Evolutionary conservation across 176 grass and related monocot genomes (phyloP), one percentile per base, ranked within the genome.

Genomic region (Dactylis glomerata): DNA sequence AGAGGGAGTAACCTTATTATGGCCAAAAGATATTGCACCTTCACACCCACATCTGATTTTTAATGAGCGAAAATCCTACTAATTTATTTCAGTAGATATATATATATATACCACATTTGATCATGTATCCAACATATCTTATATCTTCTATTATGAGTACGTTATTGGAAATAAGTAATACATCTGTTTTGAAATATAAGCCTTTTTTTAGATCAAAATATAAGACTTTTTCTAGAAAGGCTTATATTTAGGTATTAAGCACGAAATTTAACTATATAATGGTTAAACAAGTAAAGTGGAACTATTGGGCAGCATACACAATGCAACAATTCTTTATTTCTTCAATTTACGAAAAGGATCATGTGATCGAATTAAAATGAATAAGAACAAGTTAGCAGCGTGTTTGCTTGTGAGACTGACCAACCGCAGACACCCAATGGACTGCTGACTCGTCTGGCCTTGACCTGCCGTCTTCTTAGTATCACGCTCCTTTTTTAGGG

Each of bases 391-490:
- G 51, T 12, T 57, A 56, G 22, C 6, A 34, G 8, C 1, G 16
- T 22, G n/a, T 11, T 20, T 27, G 23, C 52, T 23, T 14, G 34
- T 24, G 28, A 66, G 44, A 80, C 54, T 59, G 78, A 81, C 69
- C 69, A n/a, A 54, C 26, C 20, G 61, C 41, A 46, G 37, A 82
- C 51, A 76, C 16, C 38, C 22, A 36, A 12, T 83, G 65, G 80
- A 34, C 22, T 49, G 2, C 5, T 77, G 78, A 74, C 76, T 41
- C 42, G 16, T 32, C 41, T 10, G 72, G 71, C 17, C 44, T 73
- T 74, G 73, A 80, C 68, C 81, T 64, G 87, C 71, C 57, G 56
- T 69, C 83, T 88, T 84, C 16, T 30, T 49, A 5, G 23, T 31
- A 15, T 61, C 37, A 40, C 5, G 37, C 37, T 40, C 26, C 14